Conservation (phyloP, 148 eudicot species). For the Camellia japonica region DNA sequence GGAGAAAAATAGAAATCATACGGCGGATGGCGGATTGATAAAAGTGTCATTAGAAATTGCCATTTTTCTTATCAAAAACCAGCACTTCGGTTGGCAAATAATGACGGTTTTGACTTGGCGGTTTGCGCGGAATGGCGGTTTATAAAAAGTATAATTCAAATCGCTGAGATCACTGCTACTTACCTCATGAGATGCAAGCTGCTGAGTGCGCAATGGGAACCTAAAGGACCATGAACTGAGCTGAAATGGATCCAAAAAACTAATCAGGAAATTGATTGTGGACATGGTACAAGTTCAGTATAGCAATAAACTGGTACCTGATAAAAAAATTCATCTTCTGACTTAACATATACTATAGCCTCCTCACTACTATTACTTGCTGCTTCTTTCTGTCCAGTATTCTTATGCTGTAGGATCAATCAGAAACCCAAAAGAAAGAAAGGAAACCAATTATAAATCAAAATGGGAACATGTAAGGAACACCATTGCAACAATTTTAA, state of each 20-base stretch:
- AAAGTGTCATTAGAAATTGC: no score
- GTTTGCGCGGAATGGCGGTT: no score
- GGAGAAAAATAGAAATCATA: no score
- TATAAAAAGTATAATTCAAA: no score
- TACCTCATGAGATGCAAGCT: constrained; percentile 61
- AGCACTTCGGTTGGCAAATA: no score
- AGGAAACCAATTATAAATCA: neutral
- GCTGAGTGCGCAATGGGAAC: constrained; percentile 55
- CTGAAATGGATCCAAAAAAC: constrained; percentile 39
- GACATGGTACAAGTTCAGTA: neutral
- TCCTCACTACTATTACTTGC: constrained; percentile 43
- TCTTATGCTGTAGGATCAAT: constrained; percentile 43
- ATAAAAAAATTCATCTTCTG: constrained; percentile 79
- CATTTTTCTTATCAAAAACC: no score
- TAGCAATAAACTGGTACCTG: constrained; percentile 36
- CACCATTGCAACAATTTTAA: constrained; percentile 26
- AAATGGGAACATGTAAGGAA: neutral
- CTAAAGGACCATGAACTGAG: constrained; percentile 79
- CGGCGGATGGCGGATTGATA: no score
- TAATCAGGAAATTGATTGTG: constrained; percentile 7
- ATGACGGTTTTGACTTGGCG: no score
- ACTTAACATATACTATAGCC: constrained; percentile 60
- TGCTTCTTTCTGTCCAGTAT: constrained; percentile 35
- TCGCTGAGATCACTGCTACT: constrained; percentile 19
- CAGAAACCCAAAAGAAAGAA: constrained; percentile 9